These are phyloP conservation scores for Xylariaceae sp. DNA, from an alignment of 2,329 filamentous ascomycete genomes.

Conservation along the genomic window DNA sequence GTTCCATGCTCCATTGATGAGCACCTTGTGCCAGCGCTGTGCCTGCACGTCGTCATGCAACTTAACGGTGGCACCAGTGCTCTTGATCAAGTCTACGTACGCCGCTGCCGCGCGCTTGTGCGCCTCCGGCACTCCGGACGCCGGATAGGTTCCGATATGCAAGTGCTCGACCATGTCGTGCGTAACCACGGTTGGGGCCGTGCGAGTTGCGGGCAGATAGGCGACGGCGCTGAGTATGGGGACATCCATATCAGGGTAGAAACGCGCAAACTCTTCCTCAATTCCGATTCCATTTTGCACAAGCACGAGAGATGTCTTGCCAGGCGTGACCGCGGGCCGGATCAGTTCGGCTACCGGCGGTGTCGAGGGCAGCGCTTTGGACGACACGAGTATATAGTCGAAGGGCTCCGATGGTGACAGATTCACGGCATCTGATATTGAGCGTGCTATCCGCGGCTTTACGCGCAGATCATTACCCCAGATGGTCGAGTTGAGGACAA, in stretches of 20 bases:
- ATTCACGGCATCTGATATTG: slow-evolving; percentile 30
- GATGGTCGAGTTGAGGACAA: slow-evolving; percentile 30
- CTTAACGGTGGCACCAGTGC: slow-evolving; percentile 39
- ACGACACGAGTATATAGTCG: slow-evolving; percentile 28
- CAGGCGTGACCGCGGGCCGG: slow-evolving; percentile 25
- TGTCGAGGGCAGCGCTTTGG: slow-evolving; percentile 26
- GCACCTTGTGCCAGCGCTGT: slow-evolving; percentile 50
- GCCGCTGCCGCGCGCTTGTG: slow-evolving; percentile 30
- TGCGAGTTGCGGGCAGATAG: slow-evolving; percentile 49
- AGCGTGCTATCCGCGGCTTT: slow-evolving; percentile 25
- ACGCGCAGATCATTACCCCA: slow-evolving; percentile 30
- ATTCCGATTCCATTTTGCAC: slow-evolving; percentile 55
- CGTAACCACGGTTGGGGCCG: slow-evolving; percentile 38
- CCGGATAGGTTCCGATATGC: slow-evolving; percentile 47
- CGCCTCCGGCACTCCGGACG: slow-evolving; percentile 17
- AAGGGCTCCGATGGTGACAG: slow-evolving; percentile 18
- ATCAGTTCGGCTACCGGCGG: slow-evolving; percentile 29
- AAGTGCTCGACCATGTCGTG: slow-evolving; percentile 45
- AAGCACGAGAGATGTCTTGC: slow-evolving; percentile 46
- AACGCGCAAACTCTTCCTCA: slow-evolving; percentile 43
- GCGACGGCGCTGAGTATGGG: slow-evolving; percentile 48
- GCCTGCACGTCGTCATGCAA: slow-evolving; percentile 46
- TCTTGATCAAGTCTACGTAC: slow-evolving; percentile 39
- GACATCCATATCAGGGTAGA: slow-evolving; percentile 41
- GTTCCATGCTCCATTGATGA: slow-evolving; percentile 53